Conservation (phyloP, 164 flowering plant species). For the Annona squamosa region DNA sequence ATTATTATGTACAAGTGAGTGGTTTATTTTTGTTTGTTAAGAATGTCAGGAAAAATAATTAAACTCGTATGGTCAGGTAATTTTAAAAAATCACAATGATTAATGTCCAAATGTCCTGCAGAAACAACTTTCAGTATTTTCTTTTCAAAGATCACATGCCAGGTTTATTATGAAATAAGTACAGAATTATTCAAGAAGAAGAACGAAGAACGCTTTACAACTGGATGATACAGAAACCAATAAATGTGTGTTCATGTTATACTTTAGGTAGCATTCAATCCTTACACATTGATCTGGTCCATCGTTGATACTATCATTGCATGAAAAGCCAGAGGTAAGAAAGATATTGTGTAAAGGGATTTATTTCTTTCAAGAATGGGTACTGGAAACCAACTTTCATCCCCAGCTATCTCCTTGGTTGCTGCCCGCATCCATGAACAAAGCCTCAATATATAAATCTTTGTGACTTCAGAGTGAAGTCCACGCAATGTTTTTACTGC, state of each 20-base stretch:
- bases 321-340: conserved; percentile 80
- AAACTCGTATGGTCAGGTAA: too few species aligned
- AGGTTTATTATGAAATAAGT: background rate
- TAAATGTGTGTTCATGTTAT: background rate
- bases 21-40: too few species aligned
- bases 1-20: too few species aligned
- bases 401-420: conserved; percentile 65
- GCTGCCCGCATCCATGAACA: conserved; percentile 91
- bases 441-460: conserved; percentile 75
- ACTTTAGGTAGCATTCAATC: conserved; percentile 5
- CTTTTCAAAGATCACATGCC: background rate
- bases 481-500: conserved; percentile 59
- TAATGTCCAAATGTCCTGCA: too few species aligned
- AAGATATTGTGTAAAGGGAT: conserved; percentile 85
- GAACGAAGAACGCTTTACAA: background rate
- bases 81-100: too few species aligned
- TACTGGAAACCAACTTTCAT: conserved; percentile 84
- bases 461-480: conserved; percentile 69
- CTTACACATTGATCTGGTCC: conserved; percentile 88
- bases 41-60: too few species aligned
- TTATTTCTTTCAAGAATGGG: conserved; percentile 87
- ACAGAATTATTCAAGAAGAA: background rate
- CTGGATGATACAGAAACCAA: background rate
- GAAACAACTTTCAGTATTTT: too few species aligned
- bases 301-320: conserved; percentile 62